Evolutionary conservation across 495 filamentous ascomycete species (phyloP), one percentile per base, ranked within the genome.

Genomic region (Penicillium paradoxum): DNA sequence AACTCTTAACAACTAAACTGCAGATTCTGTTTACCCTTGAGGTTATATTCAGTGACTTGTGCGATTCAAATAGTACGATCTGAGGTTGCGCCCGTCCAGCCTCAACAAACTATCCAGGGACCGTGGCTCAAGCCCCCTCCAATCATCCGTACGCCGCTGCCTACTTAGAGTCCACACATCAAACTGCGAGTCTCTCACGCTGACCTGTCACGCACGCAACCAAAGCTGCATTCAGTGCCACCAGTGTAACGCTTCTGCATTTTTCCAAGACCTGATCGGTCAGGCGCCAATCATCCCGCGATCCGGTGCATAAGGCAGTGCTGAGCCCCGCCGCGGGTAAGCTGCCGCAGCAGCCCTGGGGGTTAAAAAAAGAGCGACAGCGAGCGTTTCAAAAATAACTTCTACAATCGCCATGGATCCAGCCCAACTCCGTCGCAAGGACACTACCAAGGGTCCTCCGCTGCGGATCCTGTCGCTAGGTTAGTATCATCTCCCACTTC

Each of bases 401-500:
- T 6, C 36, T 27, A 51, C 53, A 32, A 49, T 53, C 55, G 34
- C 46, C 49, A 73, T 71, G 67, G 68, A 73, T 45, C 46, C 58
- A 29, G 63, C 58, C 30, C 57, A 52, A 41, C 40, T 90, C 42
- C 77, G 83, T 69, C 84, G 91, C 67, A 92, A 91, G 68, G 91
- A 97, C 70, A 97, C 91, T 25, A 95, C 89, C 39, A 95, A 93
- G 70, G 92, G 91, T 45, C 91, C 92, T 64, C 93, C 93, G 14
- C 62, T 97, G 65, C 84, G 93, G 61, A 86, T 98, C 45, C 76
- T 98, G 10, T 96, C 91, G 14, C 81, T 98, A 48, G 90, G 90
- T 93, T 13, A 33, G 49, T 43, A 21, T 18, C 34, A 17, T 46
- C 22, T 46, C 19, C 29, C n/a, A n/a, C 33, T 43, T 27, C 24